Evolutionary conservation across 192 early-diverging fungal species (phyloP).

Genomic region (Backusella sp.): DNA sequence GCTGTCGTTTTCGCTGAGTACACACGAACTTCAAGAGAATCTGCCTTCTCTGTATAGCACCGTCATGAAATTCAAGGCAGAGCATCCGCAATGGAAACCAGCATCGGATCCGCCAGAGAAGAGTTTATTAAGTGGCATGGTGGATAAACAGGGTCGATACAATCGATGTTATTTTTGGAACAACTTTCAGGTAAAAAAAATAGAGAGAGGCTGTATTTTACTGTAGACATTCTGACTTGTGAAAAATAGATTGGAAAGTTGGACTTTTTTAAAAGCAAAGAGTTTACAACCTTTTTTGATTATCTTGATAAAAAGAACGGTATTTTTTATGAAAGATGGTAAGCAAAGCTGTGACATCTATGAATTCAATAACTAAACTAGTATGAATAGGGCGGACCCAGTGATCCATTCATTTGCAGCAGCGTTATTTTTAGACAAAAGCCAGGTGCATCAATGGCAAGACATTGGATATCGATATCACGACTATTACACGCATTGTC

Average conservation of each 20-base stretch:
- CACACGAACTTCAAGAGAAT: conserved; percentile 44
- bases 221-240: conserved; percentile 29
- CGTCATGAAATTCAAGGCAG: conserved; percentile 31
- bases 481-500: conserved; percentile 63
- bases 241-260: conserved; percentile 40
- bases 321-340: conserved; percentile 72
- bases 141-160: conserved; percentile 39
- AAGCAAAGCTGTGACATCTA: background rate
- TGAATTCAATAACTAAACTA: no score
- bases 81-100: conserved; percentile 14
- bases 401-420: conserved; percentile 67
- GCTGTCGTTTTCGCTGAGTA: conserved; percentile 50
- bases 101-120: conserved; percentile 31
- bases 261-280: conserved; percentile 50
- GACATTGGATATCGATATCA: conserved; percentile 68
- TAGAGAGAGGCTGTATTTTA: no score
- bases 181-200: conserved; percentile 55
- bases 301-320: conserved; percentile 62
- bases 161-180: conserved; percentile 76
- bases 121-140: conserved; percentile 25
- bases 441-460: conserved; percentile 70
- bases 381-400: conserved; percentile 50
- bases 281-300: conserved; percentile 63
- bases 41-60: conserved; percentile 48
- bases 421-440: conserved; percentile 57